A percentile compares a stretch with the other conserved stretches of the same genome.
phyloP scores from a whole-genome alignment of 2,329 filamentous ascomycete genomes.

The Aspergillus sp. region DNA sequence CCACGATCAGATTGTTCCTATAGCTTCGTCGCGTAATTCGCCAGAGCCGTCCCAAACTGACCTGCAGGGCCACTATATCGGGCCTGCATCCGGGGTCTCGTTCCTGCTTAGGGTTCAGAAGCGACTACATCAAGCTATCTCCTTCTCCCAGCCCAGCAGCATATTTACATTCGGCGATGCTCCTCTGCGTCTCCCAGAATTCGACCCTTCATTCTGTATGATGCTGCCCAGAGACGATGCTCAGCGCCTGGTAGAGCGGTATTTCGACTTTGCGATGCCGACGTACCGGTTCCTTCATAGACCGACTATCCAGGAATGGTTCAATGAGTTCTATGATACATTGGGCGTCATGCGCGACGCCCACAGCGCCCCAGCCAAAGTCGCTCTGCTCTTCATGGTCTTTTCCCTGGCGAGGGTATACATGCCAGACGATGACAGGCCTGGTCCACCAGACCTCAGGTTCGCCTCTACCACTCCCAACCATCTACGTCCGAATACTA shows the following conservation, averaged over 20 bases:
- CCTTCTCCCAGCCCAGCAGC: slow-evolving; percentile 3
- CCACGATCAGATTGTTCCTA: not conserved
- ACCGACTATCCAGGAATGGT: slow-evolving; percentile 43
- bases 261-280: slow-evolving; percentile 48
- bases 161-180: slow-evolving; percentile 39
- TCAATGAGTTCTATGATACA: slow-evolving; percentile 46
- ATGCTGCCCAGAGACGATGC: slow-evolving; percentile 37
- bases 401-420: slow-evolving; percentile 3
- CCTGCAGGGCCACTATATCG: slow-evolving; percentile 23
- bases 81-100: slow-evolving; percentile 22
- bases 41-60: slow-evolving; percentile 17
- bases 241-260: slow-evolving; percentile 34
- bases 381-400: slow-evolving; percentile 11
- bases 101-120: slow-evolving; percentile 23
- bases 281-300: slow-evolving; percentile 49
- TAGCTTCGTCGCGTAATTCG: not conserved
- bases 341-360: slow-evolving; percentile 39
- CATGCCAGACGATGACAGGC: slow-evolving; percentile 5
- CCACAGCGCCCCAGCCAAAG: slow-evolving; percentile 41
- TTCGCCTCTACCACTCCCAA: not conserved
- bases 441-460: slow-evolving; percentile 1
- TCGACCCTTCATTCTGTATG: slow-evolving; percentile 45
- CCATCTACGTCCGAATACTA: not conserved
- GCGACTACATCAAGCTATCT: slow-evolving; percentile 14
- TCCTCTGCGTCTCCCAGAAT: slow-evolving; percentile 42